phyloP scores from a whole-genome alignment of 495 filamentous ascomycete species.

The Bathelium albidoporum region DNA sequence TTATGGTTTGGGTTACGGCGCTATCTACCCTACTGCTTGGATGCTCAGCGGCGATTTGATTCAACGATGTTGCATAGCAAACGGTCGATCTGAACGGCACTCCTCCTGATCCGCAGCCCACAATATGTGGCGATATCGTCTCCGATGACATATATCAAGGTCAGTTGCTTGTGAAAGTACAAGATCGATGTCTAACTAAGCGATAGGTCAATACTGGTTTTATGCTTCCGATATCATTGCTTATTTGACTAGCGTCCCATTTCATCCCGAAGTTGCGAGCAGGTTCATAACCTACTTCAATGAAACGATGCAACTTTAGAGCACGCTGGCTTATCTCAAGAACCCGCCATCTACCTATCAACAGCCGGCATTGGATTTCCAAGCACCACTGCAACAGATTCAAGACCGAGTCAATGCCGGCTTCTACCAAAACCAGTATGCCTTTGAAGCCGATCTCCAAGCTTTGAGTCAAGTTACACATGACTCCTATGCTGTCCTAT shows the following conservation, averaged over 20 bases:
- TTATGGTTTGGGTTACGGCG: not conserved
- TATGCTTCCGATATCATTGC: conserved; percentile 28
- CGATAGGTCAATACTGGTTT: conserved; percentile 4
- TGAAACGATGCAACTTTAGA: conserved; percentile 49
- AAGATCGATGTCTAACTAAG: not conserved
- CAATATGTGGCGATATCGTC: conserved; percentile 11
- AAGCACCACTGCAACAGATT: conserved; percentile 36
- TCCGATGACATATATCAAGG: not conserved
- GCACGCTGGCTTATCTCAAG: conserved; percentile 44
- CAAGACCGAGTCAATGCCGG: conserved; percentile 31
- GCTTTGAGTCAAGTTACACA: conserved; percentile 33
- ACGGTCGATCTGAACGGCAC: conserved; percentile 3
- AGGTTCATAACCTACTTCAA: conserved; percentile 45
- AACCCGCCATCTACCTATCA: conserved; percentile 46
- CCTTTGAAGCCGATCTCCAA: conserved; percentile 42
- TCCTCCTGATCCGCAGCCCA: conserved; percentile 4
- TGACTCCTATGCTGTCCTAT: conserved; percentile 38
- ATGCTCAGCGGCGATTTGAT: not conserved
- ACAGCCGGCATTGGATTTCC: conserved; percentile 43
- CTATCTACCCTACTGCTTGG: not conserved
- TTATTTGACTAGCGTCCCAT: conserved; percentile 48
- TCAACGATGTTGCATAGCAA: not conserved
- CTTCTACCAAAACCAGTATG: conserved; percentile 38
- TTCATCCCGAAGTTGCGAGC: conserved; percentile 41
- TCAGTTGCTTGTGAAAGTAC: not conserved